Percentiles rank a stretch among this genome's conserved stretches.
Evolutionary conservation across 176 grass and related monocot species (phyloP).

Genomic region (Aegilops tauschii): DNA sequence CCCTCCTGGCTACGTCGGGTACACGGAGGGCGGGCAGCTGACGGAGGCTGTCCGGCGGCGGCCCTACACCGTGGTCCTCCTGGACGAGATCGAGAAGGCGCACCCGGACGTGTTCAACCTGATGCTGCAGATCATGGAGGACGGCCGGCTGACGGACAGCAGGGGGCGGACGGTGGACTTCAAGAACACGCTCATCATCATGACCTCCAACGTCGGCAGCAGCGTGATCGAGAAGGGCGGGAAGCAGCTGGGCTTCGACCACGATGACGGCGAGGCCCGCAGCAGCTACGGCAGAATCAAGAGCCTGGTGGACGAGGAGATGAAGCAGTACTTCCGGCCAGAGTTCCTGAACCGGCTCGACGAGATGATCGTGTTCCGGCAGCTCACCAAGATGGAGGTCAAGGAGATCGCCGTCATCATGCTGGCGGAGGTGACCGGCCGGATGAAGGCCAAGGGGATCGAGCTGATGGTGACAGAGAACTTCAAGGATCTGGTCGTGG

Average conservation of each 20-base stretch:
- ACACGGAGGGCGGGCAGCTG: constrained; percentile 90
- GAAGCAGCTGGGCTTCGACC: constrained; percentile 73
- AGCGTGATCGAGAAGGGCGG: constrained; percentile 93
- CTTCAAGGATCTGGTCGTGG: constrained; percentile 78
- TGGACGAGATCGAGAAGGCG: constrained; percentile 88
- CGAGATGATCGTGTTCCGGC: constrained; percentile 94
- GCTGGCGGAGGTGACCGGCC: constrained; percentile 61
- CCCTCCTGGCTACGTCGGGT: constrained; percentile 88
- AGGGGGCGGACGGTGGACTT: constrained; percentile 90
- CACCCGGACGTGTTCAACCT: constrained; percentile 95
- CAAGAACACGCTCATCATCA: constrained; percentile 91
- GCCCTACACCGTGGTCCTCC: constrained; percentile 80
- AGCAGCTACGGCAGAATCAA: constrained; percentile 89
- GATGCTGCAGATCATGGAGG: constrained; percentile 97
- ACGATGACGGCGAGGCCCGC: constrained; percentile 56
- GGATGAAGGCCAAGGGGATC: constrained; percentile 70
- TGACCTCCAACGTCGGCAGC: constrained; percentile 95
- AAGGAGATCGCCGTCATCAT: constrained; percentile 89
- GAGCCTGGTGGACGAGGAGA: constrained; percentile 74
- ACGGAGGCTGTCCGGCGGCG: constrained; percentile 85
- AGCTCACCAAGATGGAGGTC: constrained; percentile 76
- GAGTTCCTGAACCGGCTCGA: constrained; percentile 86
- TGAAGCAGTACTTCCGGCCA: constrained; percentile 91
- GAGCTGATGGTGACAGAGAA: constrained; percentile 72
- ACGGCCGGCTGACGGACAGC: constrained; percentile 84